Percentiles rank a stretch among this genome's conserved stretches.
Conservation (phyloP, 805 yeast species). For the Myxozyma nipponensis region DNA sequence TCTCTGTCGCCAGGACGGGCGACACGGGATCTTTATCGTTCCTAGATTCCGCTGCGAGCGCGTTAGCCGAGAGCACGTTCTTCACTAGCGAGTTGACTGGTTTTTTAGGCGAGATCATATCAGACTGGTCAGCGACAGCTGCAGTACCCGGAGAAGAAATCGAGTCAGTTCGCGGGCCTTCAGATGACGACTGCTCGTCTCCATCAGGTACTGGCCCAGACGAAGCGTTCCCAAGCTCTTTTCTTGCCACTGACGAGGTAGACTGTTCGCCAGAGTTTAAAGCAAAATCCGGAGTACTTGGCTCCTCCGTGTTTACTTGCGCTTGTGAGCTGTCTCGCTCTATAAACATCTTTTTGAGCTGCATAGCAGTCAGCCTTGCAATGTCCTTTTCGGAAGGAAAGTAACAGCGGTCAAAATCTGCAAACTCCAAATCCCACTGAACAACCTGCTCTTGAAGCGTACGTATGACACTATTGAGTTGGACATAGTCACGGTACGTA, state of each 20-base stretch:
- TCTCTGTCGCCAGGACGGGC: background rate
- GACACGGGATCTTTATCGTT: background rate
- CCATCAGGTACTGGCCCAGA: background rate
- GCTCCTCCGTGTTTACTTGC: slow-evolving; percentile 20
- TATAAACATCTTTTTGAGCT: slow-evolving; percentile 67
- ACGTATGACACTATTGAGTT: slow-evolving; percentile 65
- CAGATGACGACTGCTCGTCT: background rate
- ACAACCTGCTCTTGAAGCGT: slow-evolving; percentile 77
- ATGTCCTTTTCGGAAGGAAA: slow-evolving; percentile 93
- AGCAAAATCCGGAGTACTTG: slow-evolving; percentile 1
- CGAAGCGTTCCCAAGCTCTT: background rate
- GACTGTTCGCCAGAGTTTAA: slow-evolving; percentile 2
- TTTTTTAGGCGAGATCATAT: background rate
- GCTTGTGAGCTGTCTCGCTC: slow-evolving; percentile 38
- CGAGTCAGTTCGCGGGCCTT: background rate
- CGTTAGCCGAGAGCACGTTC: slow-evolving; percentile 1
- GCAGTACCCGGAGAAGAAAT: slow-evolving; percentile 18
- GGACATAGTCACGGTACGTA: slow-evolving; percentile 60
- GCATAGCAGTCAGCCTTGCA: slow-evolving; percentile 83
- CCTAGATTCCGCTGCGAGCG: background rate
- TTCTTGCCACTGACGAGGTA: slow-evolving; percentile 12
- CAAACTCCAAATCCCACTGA: slow-evolving; percentile 80
- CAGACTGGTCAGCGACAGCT: background rate
- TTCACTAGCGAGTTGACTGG: background rate
- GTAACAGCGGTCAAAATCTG: slow-evolving; percentile 69